These are phyloP conservation scores for Gnetum montanum DNA, from an alignment of 75 land plant species.

Conservation along the genomic window DNA sequence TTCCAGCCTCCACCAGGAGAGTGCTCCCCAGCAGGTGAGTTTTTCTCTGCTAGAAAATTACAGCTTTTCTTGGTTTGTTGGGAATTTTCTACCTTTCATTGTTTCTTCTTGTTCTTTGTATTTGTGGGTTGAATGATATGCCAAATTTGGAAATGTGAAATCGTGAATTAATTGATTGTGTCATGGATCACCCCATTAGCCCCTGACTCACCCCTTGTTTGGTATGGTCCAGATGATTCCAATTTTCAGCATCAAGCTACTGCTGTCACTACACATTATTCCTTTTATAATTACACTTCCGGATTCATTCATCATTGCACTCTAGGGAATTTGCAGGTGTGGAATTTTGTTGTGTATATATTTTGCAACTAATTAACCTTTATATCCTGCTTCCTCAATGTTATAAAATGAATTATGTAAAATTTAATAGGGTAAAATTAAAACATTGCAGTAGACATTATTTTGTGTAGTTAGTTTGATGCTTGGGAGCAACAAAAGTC, in stretches of 20 bases:
- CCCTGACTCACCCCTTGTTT: slow-evolving; percentile 29
- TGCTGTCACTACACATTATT: slow-evolving; percentile 28
- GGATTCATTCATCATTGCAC: slow-evolving; percentile 66
- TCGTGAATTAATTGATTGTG: slow-evolving; percentile 11
- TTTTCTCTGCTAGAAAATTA: neutral
- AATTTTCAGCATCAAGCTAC: slow-evolving; percentile 13
- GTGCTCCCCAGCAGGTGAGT: slow-evolving; percentile 78
- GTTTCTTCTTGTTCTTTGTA: no score
- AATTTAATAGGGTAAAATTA: no score
- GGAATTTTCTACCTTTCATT: no score
- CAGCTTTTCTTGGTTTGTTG: no score
- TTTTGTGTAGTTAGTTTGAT: no score
- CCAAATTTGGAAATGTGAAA: neutral
- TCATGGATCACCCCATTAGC: slow-evolving; percentile 58
- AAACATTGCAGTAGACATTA: no score
- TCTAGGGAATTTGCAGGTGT: slow-evolving; percentile 29
- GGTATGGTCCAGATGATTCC: slow-evolving; percentile 32
- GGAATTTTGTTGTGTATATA: no score
- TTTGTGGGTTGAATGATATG: no score
- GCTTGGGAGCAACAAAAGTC: no score
- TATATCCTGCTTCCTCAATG: neutral
- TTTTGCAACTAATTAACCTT: neutral
- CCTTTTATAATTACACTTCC: slow-evolving; percentile 56
- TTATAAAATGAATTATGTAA: neutral
- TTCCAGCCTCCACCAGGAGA: slow-evolving; percentile 59